Base-by-base conservation (phyloP, 1,284 basidiomycete genomes). In the Cryptococcus sp. region DNA sequence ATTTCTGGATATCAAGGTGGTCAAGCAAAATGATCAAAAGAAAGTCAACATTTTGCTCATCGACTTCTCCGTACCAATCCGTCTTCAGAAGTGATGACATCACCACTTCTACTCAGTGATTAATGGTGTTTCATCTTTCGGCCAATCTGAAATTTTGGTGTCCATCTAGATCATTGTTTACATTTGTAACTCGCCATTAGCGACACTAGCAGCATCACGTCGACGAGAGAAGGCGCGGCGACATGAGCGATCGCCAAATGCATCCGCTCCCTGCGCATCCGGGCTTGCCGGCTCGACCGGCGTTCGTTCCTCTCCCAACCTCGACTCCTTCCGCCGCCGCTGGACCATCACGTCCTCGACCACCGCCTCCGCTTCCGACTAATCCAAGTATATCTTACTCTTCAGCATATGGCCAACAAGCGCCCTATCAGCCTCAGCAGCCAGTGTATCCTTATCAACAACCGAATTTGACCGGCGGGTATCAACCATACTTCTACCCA, bases 301-400 rank as follows among this genome's bases (percentile, higher is more conserved):
- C 47, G 8, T 60, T 60, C 23, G 25, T 53, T 5, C 2, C 3
- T 35, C 5, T 3, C 10, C 27, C 50, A 22, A 19, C 54, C 2
- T 40, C 51, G n/a, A 25, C 51, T 16, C 17, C 51, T n/a, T 16
- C 49, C 5, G 13, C 51, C 16, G 27, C 35, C 16, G 54, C 59
- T 19, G 57, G 54, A 5, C 54, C 61, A 23, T 59, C 61, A 3
- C 47, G 49, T 40, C 49, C 53, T 49, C 56, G 49, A 23, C 61
- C 54, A 20, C 38, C 25, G 6, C 31, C 15, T 22, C 47, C 23
- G 22, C 39, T 7, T 22, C 53, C 23, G 22, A 23, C 31, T 5
- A 35, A 8, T 5, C 10, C 31, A 35, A 35, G 2, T 35, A 35
- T 8, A 3, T 35, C 31, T 10, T 35, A 35, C 8, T 8, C 31